Base-by-base conservation (phyloP, 164 flowering plant species). In the Paratinospora sagittata region DNA sequence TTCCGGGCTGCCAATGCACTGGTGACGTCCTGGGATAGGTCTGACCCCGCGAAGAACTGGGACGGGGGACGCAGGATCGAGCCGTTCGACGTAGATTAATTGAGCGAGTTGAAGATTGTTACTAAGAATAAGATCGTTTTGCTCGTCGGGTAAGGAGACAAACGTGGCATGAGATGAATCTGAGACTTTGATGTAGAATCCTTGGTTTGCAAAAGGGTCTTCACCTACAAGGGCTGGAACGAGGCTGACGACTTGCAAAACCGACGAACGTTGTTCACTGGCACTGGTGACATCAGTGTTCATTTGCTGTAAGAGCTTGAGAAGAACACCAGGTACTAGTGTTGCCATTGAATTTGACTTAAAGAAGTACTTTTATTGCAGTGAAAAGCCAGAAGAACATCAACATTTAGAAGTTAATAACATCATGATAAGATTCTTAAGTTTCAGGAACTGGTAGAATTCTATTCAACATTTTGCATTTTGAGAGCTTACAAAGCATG, bases 161-260 rank as follows among this genome's bases (percentile, higher is more conserved):
- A 37, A 66, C 1, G 69, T 37, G 30, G 49, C n/a, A 21, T 66
- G 36, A 23, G 49, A 19, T 0, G 49, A 66, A 27, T 66, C 69
- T 10, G 69, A 66, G 12, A 66, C 43, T 12, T 66, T 34, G 19
- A 66, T n/a, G 37, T 66, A 66, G 10, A 66, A 66, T 8, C 69
- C 69, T 11, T 66, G 27, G 49, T 66, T 66, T 1, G 49, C 17
- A 24, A 24, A 66, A 55, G n/a, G 69, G 10, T 66, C 69, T 39
- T 12, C 52, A 9, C 69, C 69, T 4, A 30, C 49, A 4, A 66
- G 69, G 17, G 69, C 69, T 7, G 69, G 69, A 7, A 66, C 69
- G 12, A 66, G 10, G 27, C 69, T 55, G 26, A 66, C 23, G 27
- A 66, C 47, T 16, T 66, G 69, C 8, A 66, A 55, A 3, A 66